Conservation (phyloP, 768 basidiomycete genomes). For the Boletus bicolor region DNA sequence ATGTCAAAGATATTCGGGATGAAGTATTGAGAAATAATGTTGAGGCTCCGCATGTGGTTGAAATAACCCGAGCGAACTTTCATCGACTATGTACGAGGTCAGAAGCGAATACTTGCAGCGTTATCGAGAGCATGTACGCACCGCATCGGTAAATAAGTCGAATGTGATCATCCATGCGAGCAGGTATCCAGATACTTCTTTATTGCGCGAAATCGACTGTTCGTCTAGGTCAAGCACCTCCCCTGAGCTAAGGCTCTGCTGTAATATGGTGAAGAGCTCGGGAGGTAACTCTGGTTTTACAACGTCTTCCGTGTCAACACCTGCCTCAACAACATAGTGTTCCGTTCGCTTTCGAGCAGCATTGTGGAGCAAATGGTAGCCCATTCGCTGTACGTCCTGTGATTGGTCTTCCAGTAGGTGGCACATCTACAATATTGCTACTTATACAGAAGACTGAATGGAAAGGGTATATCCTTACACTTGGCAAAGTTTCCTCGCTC, state of each 20-base stretch:
- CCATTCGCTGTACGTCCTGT: conserved; percentile 68
- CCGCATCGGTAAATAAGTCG: conserved; percentile 80
- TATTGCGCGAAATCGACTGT: conserved; percentile 32
- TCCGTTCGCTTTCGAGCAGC: conserved; percentile 78
- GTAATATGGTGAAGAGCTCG: conserved; percentile 65
- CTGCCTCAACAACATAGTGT: conserved; percentile 81
- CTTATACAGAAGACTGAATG: not conserved
- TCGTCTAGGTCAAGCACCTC: conserved; percentile 39
- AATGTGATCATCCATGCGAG: conserved; percentile 89
- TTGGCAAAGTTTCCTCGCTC: conserved; percentile 59
- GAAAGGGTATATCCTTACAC: conserved; percentile 38
- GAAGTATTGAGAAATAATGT: conserved; percentile 60
- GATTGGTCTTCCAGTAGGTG: conserved; percentile 69
- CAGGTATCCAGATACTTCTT: conserved; percentile 62
- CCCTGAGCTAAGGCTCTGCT: conserved; percentile 40
- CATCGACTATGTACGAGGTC: conserved; percentile 57
- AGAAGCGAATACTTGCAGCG: not conserved
- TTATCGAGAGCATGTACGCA: conserved; percentile 37
- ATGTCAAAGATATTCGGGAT: conserved; percentile 69
- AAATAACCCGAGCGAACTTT: conserved; percentile 84
- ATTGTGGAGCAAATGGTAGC: conserved; percentile 66
- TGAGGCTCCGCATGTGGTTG: conserved; percentile 73
- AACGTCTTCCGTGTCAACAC: conserved; percentile 64
- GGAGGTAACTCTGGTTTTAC: conserved; percentile 56
- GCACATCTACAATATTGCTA: conserved; percentile 55